Base-by-base conservation (phyloP, 306 rosid species). In the Erythrophleum fordii region DNA sequence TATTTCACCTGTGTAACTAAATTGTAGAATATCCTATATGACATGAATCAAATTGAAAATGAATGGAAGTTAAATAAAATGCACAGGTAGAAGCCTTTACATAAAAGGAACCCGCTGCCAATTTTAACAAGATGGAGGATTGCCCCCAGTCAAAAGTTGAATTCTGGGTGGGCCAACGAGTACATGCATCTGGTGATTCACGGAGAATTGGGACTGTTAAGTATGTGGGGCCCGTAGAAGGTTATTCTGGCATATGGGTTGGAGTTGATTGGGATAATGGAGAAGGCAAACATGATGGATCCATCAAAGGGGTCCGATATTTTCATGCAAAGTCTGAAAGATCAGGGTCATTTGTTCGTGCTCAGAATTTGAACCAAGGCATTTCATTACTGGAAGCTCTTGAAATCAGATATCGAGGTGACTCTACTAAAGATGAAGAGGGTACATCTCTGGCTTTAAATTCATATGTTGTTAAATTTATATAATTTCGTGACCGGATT, bases 261-360 rank as follows among this genome's bases (percentile, higher is more conserved):
- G 98, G 99, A 81, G 97, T 95, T 74, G 97, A 93, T 65, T 95
- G 98, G 99, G 98, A 95, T 83, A 83, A 83, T 55, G 88, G 86
- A 74, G 91, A 89, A 23, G 96, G 90, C 64, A 95, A 90, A 84
- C 93, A 95, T 45, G 98, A 93, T 77, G 99, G 99, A 26, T 87
- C 97, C 83, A 46, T 90, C 80, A 93, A 95, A 53, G 98, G 88
- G 14, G 83, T 88, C 35, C 86, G 86, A 2, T 95, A 95, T 83
- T 95, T 95, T 73, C 86, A 73, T 45, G 98, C 98, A 16, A 86
- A 79, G 70, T 87, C 84, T 37, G 85, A 90, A 60, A 85, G 74
- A 64, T 93, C 97, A 25, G 97, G 87, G 3, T 95, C 98, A 5
- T 89, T 95, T 58, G 91, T 90, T 77, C 93, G 99, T 22, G 22